Evolutionary conservation across 2,329 filamentous ascomycete genomes (phyloP), one percentile per base, ranked within the genome.

Genomic region (Whalleya microplaca): DNA sequence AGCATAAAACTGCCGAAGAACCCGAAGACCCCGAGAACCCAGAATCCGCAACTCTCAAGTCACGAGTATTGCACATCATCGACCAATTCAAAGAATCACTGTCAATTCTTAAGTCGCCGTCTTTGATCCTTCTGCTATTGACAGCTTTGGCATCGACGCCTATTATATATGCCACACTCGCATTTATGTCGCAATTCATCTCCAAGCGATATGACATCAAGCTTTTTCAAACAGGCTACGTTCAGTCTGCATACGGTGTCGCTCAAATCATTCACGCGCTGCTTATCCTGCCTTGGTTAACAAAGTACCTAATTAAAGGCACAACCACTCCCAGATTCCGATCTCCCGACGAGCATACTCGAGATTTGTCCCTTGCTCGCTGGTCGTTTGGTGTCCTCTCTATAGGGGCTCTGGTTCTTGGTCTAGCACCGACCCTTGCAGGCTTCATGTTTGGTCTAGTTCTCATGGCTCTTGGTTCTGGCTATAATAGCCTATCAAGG

Each of bases 191-290:
- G 7, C 69, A 71, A 48, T 73, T 71, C 53, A 50, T 69, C 18
- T 72, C 71, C 9, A 71, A 68, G 56, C 63, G 71, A 3, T 72
- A 71, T 54, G 42, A 48, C 21, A 66, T 71, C 23, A 58, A 59
- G 18, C 64, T 73, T 12, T 55, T 60, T 19, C 56, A 67, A 41
- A 70, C 67, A 9, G 71, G 71, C n/a, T 73, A 73, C 50, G 57
- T 73, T 12, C 69, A 71, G 53, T 62, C 67, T 6, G 55, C 51
- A 1, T 72, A 67, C 19, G 70, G 71, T 18, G 41, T 66, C 16
- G 65, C 58, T 2, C 66, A 70, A 40, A 51, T 66, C n/a, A 10
- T 69, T 20, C 61, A 66, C 18, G 64, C 68, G 1, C 52, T 73
- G 1, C 9, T 71, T 8, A 51, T 72, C 32, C 48, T 73, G 19